Conservation (phyloP, 73 alveolate genomes). For the Durusdinium trenchii region DNA sequence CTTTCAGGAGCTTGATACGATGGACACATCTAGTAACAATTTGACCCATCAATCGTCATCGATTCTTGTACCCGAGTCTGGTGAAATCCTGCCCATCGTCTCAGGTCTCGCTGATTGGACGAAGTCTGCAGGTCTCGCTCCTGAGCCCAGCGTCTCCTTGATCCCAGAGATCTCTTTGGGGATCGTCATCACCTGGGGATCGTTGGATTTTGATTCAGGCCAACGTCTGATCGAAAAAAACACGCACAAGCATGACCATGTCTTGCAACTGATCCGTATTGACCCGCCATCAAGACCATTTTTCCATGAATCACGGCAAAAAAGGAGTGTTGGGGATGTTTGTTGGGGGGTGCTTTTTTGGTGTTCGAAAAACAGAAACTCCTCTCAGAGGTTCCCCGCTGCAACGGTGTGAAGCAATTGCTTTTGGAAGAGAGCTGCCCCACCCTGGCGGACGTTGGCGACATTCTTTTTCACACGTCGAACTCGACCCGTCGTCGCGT, state of each 20-base stretch:
- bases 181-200: slow-evolving; percentile 66
- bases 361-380: background rate
- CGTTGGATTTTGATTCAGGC: too few species aligned
- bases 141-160: slow-evolving; percentile 20
- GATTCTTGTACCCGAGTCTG: background rate
- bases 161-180: slow-evolving; percentile 31
- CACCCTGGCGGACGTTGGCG: slow-evolving; percentile 4
- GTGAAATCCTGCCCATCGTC: background rate
- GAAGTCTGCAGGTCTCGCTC: background rate
- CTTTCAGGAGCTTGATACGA: background rate
- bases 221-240: too few species aligned
- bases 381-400: background rate
- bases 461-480: too few species aligned
- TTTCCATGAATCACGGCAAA: too few species aligned
- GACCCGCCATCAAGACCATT: too few species aligned
- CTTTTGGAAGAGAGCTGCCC: background rate
- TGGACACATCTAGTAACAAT: too few species aligned
- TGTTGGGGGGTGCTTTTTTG: background rate
- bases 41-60: background rate
- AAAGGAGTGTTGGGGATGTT: too few species aligned
- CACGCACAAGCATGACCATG: too few species aligned
- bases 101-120: background rate
- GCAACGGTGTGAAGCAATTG: slow-evolving; percentile 63
- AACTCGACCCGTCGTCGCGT: too few species aligned
- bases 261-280: too few species aligned